A percentile compares a stretch with the other conserved stretches of the same genome.
These are phyloP conservation scores for Isabelozyma pseudorhagii DNA, from an alignment of 805 yeast species.

Conservation along the genomic window DNA sequence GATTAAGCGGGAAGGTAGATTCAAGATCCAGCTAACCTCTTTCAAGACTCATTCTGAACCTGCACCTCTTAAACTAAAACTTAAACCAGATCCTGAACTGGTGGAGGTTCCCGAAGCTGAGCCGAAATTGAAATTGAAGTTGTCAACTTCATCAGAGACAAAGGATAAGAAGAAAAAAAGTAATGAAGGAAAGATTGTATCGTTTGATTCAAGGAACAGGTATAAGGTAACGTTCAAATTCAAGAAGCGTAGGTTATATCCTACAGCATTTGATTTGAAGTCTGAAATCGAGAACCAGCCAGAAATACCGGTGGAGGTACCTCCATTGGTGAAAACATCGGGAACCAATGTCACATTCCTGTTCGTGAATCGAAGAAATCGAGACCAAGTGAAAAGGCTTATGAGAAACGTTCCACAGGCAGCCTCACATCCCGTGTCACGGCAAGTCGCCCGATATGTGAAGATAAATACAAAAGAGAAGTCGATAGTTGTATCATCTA, in stretches of 20 bases:
- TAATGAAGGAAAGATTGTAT: not conserved
- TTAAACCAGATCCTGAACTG: not conserved
- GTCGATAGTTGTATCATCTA: slow-evolving; percentile 38
- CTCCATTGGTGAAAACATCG: not conserved
- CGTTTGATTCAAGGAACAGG: slow-evolving; percentile 2
- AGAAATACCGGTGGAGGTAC: slow-evolving; percentile 1
- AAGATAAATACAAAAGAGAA: slow-evolving; percentile 33
- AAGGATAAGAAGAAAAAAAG: slow-evolving; percentile 5
- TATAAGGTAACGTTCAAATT: slow-evolving; percentile 5
- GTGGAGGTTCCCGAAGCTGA: not conserved
- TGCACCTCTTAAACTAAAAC: not conserved
- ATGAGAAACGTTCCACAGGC: slow-evolving; percentile 8
- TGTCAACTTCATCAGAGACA: slow-evolving; percentile 2
- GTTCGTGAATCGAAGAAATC: not conserved
- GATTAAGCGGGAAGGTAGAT: slow-evolving; percentile 58
- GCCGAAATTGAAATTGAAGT: slow-evolving; percentile 9
- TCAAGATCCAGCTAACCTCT: slow-evolving; percentile 48
- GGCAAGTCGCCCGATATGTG: slow-evolving; percentile 36
- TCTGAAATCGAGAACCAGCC: not conserved
- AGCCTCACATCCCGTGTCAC: slow-evolving; percentile 7
- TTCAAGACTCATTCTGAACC: slow-evolving; percentile 7
- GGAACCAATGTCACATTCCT: slow-evolving; percentile 1
- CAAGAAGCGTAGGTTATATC: slow-evolving; percentile 1
- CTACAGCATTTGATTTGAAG: not conserved
- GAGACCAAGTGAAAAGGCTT: slow-evolving; percentile 1